phyloP scores from a whole-genome alignment of 2,329 filamentous ascomycete genomes.

The Didymella keratinophila region DNA sequence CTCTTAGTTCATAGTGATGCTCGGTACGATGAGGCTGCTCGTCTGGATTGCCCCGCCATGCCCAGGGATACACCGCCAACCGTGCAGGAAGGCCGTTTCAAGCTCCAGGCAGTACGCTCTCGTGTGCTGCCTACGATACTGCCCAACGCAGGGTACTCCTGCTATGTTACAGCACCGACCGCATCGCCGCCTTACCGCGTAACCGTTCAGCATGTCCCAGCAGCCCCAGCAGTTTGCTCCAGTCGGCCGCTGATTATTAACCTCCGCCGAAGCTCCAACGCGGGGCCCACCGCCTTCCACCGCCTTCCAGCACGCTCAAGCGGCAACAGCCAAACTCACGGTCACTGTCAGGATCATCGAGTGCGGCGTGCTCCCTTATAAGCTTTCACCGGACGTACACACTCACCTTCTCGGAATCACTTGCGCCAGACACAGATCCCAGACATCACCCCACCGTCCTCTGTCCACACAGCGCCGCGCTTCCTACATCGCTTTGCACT shows the following conservation, averaged over 20 bases:
- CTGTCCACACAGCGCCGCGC: conserved; percentile 16
- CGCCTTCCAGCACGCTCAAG: conserved; percentile 34
- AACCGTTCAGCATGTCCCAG: conserved; percentile 26
- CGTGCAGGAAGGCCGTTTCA: conserved; percentile 24
- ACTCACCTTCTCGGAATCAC: conserved; percentile 26
- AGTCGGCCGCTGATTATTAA: conserved; percentile 36
- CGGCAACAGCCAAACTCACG: conserved; percentile 8
- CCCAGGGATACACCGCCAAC: conserved; percentile 28
- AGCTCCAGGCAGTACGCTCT: conserved; percentile 28
- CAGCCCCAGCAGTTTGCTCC: conserved; percentile 24
- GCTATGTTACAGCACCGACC: conserved; percentile 30
- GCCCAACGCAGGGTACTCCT: conserved; percentile 26
- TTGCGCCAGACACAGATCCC: conserved; percentile 27
- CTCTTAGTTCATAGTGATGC: conserved; percentile 1
- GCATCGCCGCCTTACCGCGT: conserved; percentile 21
- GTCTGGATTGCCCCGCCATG: conserved; percentile 21
- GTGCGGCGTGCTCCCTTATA: conserved; percentile 29
- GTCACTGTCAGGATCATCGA: conserved; percentile 6
- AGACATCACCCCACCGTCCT: conserved; percentile 30
- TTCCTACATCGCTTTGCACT: conserved; percentile 24
- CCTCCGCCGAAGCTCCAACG: conserved; percentile 26
- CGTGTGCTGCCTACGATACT: conserved; percentile 30
- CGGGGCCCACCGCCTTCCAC: conserved; percentile 40
- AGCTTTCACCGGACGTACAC: conserved; percentile 30
- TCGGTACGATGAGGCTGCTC: conserved; percentile 13